Base-by-base conservation (phyloP, 768 basidiomycete genomes). In the Rubroboletus pulcherrimus region DNA sequence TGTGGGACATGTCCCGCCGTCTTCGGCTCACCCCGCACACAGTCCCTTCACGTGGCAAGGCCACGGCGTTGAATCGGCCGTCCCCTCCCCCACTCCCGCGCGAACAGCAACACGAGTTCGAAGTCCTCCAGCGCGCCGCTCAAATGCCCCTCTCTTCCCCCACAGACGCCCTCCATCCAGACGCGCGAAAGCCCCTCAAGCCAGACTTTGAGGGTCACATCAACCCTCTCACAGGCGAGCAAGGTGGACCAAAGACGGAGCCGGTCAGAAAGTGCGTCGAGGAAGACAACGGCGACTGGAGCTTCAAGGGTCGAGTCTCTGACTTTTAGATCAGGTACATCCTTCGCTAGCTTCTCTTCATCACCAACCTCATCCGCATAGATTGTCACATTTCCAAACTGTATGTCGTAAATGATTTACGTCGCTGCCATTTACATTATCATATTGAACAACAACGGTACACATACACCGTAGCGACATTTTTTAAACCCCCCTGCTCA, bases 191-290 rank as follows among this genome's bases (percentile, higher is more conserved):
- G 15, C 81, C 84, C 1, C 55, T 86, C 24, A 73, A 75, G 19
- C 77, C 85, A 10, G 86, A 89, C 61, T 94, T 93, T 63, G 83
- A 88, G 54, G 93, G 93, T 19, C 85, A 93, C 42, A 70, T 77
- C 37, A 93, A 96, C 63, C 93, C 93, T 1, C 61, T 61, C 2
- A 96, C 93, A 3, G 93, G 93, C 12, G 93, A 96, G 71, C 73
- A 80, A 45, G 91, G 90, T 0, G 93, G 93, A 0, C 93, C 93
- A 21, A 95, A 94, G 75, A 78, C 76, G 31, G 93, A 96, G 67
- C 93, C 93, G 14, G 80, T 94, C 10, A 67, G 73, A 35, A 79
- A 74, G 49, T 86, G 84, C 83, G 75, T 74, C 17, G 65, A 70
- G 7, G 71, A 72, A 49, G 73, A 77, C 37, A 77, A 79, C 43